Percentiles rank a stretch among this genome's conserved stretches.
Conservation (phyloP, 2,329 filamentous ascomycete species). For the Phaeomoniella chlamydospora region DNA sequence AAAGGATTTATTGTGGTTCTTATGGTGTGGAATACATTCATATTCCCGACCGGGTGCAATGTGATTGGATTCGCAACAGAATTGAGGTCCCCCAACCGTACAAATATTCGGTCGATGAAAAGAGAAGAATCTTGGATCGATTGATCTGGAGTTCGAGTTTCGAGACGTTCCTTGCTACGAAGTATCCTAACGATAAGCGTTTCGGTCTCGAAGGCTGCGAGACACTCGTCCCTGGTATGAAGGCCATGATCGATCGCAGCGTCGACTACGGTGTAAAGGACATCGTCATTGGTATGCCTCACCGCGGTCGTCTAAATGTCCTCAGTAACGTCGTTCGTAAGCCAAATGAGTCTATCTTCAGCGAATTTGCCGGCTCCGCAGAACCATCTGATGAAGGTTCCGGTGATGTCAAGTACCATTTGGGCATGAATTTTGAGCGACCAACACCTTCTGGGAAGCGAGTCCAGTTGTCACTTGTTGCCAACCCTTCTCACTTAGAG, state of each 20-base stretch:
- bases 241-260: constrained; percentile 93
- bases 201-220: constrained; percentile 97
- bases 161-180: constrained; percentile 85
- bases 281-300: constrained; percentile 98
- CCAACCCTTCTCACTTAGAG: constrained; percentile 96
- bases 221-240: constrained; percentile 96
- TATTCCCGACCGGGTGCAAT: constrained; percentile 92
- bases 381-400: constrained; percentile 90
- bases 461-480: constrained; percentile 95
- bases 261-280: constrained; percentile 98
- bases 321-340: constrained; percentile 97
- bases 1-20: constrained; percentile 93
- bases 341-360: constrained; percentile 99
- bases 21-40: constrained; percentile 98
- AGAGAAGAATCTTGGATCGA: constrained; percentile 91
- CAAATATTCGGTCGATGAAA: constrained; percentile 96
- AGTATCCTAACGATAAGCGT: constrained; percentile 99
- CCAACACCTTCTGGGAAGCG: constrained; percentile 97
- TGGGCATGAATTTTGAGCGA: constrained; percentile 99
- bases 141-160: constrained; percentile 98
- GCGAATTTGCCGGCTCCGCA: constrained; percentile 80
- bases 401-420: constrained; percentile 97
- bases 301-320: constrained; percentile 95
- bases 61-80: constrained; percentile 93
- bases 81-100: constrained; percentile 88